Evolutionary conservation across 345 rosid species (phyloP), one percentile per base, ranked within the genome.

Genomic region (Carallia brachiata): DNA sequence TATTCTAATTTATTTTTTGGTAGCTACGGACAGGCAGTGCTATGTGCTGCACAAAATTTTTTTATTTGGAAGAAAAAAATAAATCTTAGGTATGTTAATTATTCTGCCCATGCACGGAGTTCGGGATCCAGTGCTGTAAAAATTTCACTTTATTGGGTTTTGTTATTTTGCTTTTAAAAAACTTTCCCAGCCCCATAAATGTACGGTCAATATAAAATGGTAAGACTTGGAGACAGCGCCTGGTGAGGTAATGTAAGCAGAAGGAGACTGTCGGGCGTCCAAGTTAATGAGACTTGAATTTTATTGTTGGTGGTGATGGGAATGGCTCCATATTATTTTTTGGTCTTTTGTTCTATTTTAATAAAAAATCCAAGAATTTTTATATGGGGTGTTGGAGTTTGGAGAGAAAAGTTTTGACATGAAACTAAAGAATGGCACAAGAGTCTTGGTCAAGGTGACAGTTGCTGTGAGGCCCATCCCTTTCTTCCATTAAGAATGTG

Each of bases 391-490:
- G 69, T 52, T 23, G 52, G 78, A 63, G 60, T 36, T 23, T 57
- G 72, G 58, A 64, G 70, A 69, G 44, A 47, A 53, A 47, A 23
- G 23, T 63, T 44, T 32, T 63, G 67, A 73, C 56, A 70, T 71
- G 85, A 82, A 79, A 70, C 58, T 55, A 70, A 78, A 75, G 77
- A 76, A 67, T 80, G 86, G 83, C 78, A 77, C 71, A 69, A 63
- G 81, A 74, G 79, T 68, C 77, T 72, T 66, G 82, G 83, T 77
- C 81, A 83, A 79, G 79, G 77, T 76, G 78, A 60, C 52, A 62
- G 74, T 74, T 80, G 84, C 77, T 77, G 72, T 58, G 48, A 79
- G 79, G 76, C 83, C 96, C 91, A 85, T 86, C 88, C 80, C 84
- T 87, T 86, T 88, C 86, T 74, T 70, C 79, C 81, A 83, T 83